Evolutionary conservation across 106 monocot genomes (phyloP).

Genomic region (Xerophyta viscosa): DNA sequence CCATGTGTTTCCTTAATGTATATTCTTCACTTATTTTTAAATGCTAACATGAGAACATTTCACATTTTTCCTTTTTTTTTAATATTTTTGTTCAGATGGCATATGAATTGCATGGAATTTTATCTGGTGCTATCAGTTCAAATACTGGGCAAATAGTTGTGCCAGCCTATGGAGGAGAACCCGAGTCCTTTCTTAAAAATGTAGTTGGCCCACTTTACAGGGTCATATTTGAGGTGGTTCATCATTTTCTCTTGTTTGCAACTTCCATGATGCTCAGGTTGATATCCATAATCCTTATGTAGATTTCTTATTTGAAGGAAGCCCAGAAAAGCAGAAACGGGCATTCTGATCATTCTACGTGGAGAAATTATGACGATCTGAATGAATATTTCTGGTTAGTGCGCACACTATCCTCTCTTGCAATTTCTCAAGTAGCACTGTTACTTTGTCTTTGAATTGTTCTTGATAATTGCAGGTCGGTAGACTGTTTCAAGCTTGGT

Average conservation of each 20-base stretch:
- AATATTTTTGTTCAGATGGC: slow-evolving; percentile 54
- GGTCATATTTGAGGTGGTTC: slow-evolving; percentile 47
- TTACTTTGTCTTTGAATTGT: neutral
- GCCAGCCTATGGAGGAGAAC: slow-evolving; percentile 62
- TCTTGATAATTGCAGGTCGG: slow-evolving; percentile 36
- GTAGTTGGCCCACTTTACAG: slow-evolving; percentile 53
- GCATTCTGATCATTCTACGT: slow-evolving; percentile 53
- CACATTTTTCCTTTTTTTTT: neutral
- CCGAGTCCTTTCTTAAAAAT: slow-evolving; percentile 56
- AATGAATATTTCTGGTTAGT: slow-evolving; percentile 82
- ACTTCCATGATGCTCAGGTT: neutral
- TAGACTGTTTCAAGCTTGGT: slow-evolving; percentile 72
- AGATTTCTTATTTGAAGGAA: slow-evolving; percentile 39
- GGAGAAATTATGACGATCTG: slow-evolving; percentile 87
- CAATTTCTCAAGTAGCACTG: no score
- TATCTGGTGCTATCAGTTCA: slow-evolving; percentile 56
- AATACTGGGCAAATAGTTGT: slow-evolving; percentile 58
- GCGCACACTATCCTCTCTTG: no score
- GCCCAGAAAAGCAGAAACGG: slow-evolving; percentile 61
- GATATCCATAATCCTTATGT: neutral
- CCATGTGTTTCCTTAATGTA: no score
- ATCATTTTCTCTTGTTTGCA: neutral
- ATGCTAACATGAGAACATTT: no score
- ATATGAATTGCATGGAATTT: slow-evolving; percentile 59
- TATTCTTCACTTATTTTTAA: no score